Evolutionary conservation across 441 rosid species (phyloP), one percentile per base, ranked within the genome.

Genomic region (Flueggea neowawraea): DNA sequence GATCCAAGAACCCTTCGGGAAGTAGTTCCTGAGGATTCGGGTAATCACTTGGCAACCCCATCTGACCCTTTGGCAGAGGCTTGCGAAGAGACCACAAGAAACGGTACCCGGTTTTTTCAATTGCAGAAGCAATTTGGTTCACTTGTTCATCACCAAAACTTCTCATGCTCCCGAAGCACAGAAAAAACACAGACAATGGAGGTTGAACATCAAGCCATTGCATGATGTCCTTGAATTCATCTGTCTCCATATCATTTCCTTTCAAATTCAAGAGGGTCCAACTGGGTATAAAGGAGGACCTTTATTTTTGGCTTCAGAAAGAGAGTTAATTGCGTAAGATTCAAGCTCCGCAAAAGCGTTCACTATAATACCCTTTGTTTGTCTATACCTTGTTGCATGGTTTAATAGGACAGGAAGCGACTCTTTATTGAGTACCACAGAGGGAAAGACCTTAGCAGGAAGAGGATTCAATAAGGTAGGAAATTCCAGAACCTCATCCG

Each of bases 151-250:
- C 52, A 28, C 15, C 43, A 41, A 66, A 82, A 6, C 80, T 73
- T 57, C 88, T 88, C 68, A 52, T 31, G 76, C 91, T 83, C 54
- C 91, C 83, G n/a, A 85, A 85, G 66, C 91, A 85, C 15, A 85
- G 72, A 61, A 83, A 83, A 65, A 79, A 77, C 3, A 85, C 88
- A 0, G 83, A 77, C 1, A 51, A 16, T 12, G 58, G 52, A 9
- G 86, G 82, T 44, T 81, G 86, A n/a, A 54, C 12, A 13, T 79
- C 79, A 2, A 85, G 77, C 91, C 91, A 85, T 12, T 39, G 22
- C 48, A 75, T 39, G 72, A 65, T 54, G 31, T 72, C 70, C 47
- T 36, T 36, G 41, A 8, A 36, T 36, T 36, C 41, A 36, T 65
- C 61, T 15, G 4, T 22, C 9, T 60, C 49, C 8, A 13, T 17